Evolutionary conservation across 1,284 basidiomycete genomes (phyloP), one percentile per base, ranked within the genome.

Genomic region (Heterobasidion irregulare): DNA sequence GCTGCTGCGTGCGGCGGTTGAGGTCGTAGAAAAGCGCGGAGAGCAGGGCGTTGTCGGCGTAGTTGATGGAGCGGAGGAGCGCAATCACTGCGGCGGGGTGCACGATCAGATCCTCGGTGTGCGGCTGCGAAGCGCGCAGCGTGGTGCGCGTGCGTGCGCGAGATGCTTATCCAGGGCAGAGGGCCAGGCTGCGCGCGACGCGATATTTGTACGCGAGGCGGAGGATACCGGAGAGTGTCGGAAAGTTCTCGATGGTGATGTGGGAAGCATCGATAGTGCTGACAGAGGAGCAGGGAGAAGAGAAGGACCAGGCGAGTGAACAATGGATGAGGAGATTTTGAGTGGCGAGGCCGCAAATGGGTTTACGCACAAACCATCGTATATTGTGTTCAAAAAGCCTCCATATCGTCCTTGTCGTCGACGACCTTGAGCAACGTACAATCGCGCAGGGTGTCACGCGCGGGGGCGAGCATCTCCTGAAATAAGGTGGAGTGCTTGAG

Each of bases 21-120:
- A 68, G 60, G 9, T 63, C 64, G 56, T 67, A 67, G 63, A 66
- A 66, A 48, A 67, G 59, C 18, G 66, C 60, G 45, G 60, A 57
- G 47, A 66, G 58, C 8, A 65, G 50, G n/a, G 56, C 53, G 7
- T 55, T 19, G 41, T 62, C 56, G 46, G 33, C 26, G 56, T 61
- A 63, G n/a, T 56, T 57, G 53, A 61, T 62, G 18, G 63, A 57
- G 52, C 66, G 63, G 10, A 68, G 65, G 33, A 68, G 63, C 10
- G 59, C 58, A 56, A 67, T 64, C 34, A 64, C 64, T 48, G 53
- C 56, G 12, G 64, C 65, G 10, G 66, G 66, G 49, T 65, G 63
- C 10, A 66, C 60, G 56, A 63, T 59, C 43, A 59, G 49, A 58
- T 65, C 62, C 26, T 64, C 63, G 26, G 26, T 5, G 26, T 26